Evolutionary conservation across 2,329 filamentous ascomycete genomes (phyloP).

Genomic region (Hymenoscyphus infarciens): DNA sequence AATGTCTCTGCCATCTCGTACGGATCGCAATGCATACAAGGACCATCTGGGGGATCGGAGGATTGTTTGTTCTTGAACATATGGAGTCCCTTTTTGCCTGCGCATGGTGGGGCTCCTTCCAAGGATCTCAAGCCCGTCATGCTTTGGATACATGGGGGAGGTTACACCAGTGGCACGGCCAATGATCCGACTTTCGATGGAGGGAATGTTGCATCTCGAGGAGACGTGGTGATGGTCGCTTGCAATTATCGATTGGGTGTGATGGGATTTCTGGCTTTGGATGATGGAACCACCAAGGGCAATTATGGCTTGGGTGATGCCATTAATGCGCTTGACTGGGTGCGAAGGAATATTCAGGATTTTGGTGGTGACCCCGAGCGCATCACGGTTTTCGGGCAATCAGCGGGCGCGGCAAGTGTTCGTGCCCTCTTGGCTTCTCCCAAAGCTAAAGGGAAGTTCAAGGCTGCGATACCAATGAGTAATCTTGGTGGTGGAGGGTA

Average conservation of each 20-base stretch:
- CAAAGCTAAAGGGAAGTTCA: conserved; percentile 25
- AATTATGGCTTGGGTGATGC: conserved; percentile 45
- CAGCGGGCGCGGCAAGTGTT: conserved; percentile 41
- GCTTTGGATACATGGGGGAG: conserved; percentile 30
- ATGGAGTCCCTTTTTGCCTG: conserved; percentile 46
- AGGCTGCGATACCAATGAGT: conserved; percentile 24
- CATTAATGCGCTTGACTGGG: conserved; percentile 36
- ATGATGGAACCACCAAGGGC: conserved; percentile 41
- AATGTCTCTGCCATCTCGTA: conserved; percentile 44
- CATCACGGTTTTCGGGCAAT: conserved; percentile 43
- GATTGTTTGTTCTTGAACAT: conserved; percentile 58
- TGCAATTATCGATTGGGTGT: conserved; percentile 45
- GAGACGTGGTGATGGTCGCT: conserved; percentile 25
- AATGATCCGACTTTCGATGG: conserved; percentile 26
- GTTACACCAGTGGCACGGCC: conserved; percentile 34
- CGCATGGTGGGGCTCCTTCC: conserved; percentile 12
- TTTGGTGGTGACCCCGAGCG: conserved; percentile 37
- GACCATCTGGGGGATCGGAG: conserved; percentile 33
- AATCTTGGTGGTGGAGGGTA: conserved; percentile 26
- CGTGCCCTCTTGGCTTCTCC: conserved; percentile 26
- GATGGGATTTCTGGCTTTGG: conserved; percentile 46
- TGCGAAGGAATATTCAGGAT: conserved; percentile 34
- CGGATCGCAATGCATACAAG: conserved; percentile 44
- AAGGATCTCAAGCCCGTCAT: conserved; percentile 34
- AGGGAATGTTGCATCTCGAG: conserved; percentile 24